Evolutionary conservation across 2,329 filamentous ascomycete genomes (phyloP).

Genomic region (Coniochaeta prunicola): DNA sequence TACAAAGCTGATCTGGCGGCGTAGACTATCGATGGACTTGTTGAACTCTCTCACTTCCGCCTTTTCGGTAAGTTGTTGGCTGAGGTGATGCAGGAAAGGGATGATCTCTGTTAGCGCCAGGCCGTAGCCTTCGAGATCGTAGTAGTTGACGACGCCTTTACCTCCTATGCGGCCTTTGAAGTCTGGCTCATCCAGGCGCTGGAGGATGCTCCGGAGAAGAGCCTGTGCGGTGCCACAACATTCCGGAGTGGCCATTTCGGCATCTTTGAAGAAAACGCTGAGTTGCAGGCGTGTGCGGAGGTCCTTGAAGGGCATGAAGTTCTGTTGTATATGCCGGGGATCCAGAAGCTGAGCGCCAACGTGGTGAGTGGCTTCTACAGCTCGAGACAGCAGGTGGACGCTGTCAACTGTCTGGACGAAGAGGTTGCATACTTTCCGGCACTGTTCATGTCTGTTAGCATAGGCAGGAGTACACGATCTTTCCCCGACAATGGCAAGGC

Average conservation of each 20-base stretch:
- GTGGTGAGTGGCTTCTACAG: background rate
- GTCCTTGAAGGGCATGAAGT: background rate
- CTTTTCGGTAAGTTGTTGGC: background rate
- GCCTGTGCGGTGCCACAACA: background rate
- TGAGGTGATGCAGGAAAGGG: background rate
- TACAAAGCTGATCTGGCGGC: background rate
- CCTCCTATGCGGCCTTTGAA: background rate
- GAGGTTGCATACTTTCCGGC: background rate
- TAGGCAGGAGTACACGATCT: background rate
- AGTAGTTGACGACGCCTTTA: background rate
- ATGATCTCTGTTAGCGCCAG: background rate
- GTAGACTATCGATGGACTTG: background rate
- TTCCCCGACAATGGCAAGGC: background rate
- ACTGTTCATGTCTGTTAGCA: background rate
- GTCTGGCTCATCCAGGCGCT: background rate
- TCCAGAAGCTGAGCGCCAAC: background rate
- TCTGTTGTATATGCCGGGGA: background rate
- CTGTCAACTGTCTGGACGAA: background rate
- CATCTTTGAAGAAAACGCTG: background rate
- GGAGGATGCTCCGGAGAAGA: background rate
- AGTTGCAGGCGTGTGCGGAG: background rate
- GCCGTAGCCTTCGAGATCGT: conserved; percentile 2
- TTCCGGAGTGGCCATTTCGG: background rate
- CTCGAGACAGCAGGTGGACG: background rate
- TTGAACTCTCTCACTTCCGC: background rate